Evolutionary conservation across 164 flowering plant species (phyloP), one percentile per base, ranked within the genome.

Genomic region (Stephania yunnanensis): DNA sequence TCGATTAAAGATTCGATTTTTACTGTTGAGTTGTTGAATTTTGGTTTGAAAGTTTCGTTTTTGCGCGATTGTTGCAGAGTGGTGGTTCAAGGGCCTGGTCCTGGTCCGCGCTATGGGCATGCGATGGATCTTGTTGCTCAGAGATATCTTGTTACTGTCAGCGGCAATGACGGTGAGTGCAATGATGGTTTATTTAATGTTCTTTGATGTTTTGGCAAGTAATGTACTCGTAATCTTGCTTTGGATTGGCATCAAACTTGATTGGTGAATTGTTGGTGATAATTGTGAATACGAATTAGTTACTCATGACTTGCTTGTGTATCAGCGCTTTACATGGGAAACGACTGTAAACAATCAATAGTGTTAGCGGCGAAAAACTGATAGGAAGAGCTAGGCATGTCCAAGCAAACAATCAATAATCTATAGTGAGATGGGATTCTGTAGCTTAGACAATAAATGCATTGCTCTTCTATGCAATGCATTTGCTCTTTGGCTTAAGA

Each of bases 41-140:
- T 50, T 3, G 42, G 44, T 68, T 67, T 6, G 31, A 19, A 4
- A 22, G 22, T 45, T 70, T 48, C 44, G 46, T 63, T 66, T 50
- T 31, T 25, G 7, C 68, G 58, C 53, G 58, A 10, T 7, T 72
- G 79, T 78, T 72, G 79, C 79, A 93, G 98, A 81, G 92, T 93
- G 76, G 95, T 91, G 19, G 97, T 93, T 74, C 98, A 91, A 86
- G 98, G 93, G 22, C 85, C 84, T 71, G 98, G 98, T 76, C 98
- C 97, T 25, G 98, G 98, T 50, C 97, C 97, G 79, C 90, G 93
- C 70, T 93, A 93, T 75, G 98, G 98, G 45, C 98, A 93, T 79
- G 97, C 87, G 10, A 89, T 93, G 90, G 98, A 91, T 77, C 86
- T 93, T 87, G 95, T 93, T 84, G 91, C 86, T 10, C 98, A 93